Base-by-base conservation (phyloP, 768 basidiomycete species). In the Boletellus ananiceps region DNA sequence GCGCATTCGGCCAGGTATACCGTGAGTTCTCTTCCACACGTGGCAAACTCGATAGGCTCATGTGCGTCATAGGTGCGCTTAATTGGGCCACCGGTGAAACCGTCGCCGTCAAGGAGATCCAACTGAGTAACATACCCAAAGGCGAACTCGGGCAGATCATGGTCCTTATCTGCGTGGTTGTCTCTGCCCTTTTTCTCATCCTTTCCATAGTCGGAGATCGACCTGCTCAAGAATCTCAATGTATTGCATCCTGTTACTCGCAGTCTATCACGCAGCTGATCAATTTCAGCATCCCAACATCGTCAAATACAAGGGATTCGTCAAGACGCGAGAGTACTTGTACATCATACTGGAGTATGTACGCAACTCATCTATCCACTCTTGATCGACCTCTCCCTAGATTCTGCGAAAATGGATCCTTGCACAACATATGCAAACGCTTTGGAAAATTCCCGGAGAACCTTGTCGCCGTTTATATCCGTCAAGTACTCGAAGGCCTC, bases 381-480 rank as follows among this genome's bases (percentile, higher is more conserved):
- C 52, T 21, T 14, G 27, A 38, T 51, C 57, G 42, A 67, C 3
- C 14, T 5, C 18, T 38, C n/a, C 15, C 14, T 50, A 67, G 89
- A 61, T 95, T 94, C 65, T 98, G 96, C 73, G 96, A 99, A 76
- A 99, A 99, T 62, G 96, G 96, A 15, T 96, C 93, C 5, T 74
- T 99, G 8, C 90, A 95, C 65, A 89, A 86, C 51, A 96, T 98
- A 60, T 86, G 86, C 69, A 97, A 97, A 69, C 84, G 89, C 41
- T 99, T 98, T 62, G 96, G 96, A 57, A 97, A 98, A 74, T 98
- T 99, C 64, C 96, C 96, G 0, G 96, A 99, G 67, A 88, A 82
- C 57, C 83, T 99, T 16, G 95, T 98, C 23, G 93, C 90, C 0
- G 90, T 97, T 14, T 98, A 97, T 71, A 91, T 97, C 58, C 90